Conservation (phyloP, 2,329 filamentous ascomycete species). For the Chrysoporthe austroafricana region DNA sequence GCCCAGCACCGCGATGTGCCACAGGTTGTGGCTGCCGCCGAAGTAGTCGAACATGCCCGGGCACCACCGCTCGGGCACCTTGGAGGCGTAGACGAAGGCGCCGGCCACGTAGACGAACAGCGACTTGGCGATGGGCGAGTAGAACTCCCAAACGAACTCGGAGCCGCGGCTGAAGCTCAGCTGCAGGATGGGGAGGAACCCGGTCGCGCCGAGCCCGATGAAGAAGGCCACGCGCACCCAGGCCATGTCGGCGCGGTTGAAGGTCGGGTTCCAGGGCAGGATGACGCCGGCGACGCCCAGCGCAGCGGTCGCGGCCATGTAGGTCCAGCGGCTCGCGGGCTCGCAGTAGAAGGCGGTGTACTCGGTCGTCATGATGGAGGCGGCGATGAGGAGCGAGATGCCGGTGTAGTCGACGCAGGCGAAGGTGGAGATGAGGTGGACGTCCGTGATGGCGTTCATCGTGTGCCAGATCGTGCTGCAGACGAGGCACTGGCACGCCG, state of each 20-base stretch:
- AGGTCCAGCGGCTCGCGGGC: conserved; percentile 80
- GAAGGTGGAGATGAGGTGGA: conserved; percentile 88
- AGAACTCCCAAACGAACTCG: conserved; percentile 87
- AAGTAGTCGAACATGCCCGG: conserved; percentile 95
- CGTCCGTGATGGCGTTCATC: conserved; percentile 94
- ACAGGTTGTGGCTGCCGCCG: conserved; percentile 94
- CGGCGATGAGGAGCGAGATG: conserved; percentile 91
- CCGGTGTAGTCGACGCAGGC: conserved; percentile 98
- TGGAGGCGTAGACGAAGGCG: conserved; percentile 85
- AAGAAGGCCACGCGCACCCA: conserved; percentile 94
- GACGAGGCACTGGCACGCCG: conserved; percentile 89
- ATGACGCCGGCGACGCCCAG: conserved; percentile 88
- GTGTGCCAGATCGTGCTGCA: conserved; percentile 98
- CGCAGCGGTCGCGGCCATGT: conserved; percentile 79
- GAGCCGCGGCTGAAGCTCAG: conserved; percentile 76
- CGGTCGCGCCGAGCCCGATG: conserved; percentile 82
- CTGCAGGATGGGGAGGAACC: conserved; percentile 87
- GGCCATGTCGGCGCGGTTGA: conserved; percentile 90
- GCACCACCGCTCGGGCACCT: conserved; percentile 89
- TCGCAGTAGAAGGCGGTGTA: conserved; percentile 99
- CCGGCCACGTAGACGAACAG: conserved; percentile 84
- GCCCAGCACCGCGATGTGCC: conserved; percentile 92
- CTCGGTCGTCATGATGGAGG: conserved; percentile 96
- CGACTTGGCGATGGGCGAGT: conserved; percentile 83
- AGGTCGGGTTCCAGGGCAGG: conserved; percentile 92